Evolutionary conservation across 768 basidiomycete genomes (phyloP), one percentile per base, ranked within the genome.

Genomic region (Suillus variegatus): DNA sequence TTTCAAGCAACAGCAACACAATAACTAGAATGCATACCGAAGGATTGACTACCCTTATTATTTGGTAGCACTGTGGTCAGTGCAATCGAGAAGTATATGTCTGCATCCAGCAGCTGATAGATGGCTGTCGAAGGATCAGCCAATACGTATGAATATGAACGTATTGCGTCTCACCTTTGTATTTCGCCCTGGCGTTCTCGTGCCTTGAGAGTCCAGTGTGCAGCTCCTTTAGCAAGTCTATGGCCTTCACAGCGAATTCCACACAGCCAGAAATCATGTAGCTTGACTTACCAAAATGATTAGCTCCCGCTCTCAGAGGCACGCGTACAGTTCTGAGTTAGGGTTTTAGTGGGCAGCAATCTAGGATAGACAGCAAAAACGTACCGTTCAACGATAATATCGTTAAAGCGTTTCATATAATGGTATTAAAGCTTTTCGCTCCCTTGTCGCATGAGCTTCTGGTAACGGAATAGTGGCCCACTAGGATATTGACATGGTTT

Each of bases 1-100:
- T 35, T 36, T 20, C 22, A 20, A 9, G 16, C 32, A 25, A 41
- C 47, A 18, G 47, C 46, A 41, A 12, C 46, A 44, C 44, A 25
- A 25, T 25, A 25, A 25, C 25, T 25, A 25, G 25, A 4, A 60
- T 25, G 72, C 79, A 70, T 64, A 85, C 84, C 14, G 76, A 75
- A 0, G 85, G 85, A 67, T 2, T 68, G 68, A 18, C 77, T 77
- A 51, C 79, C 79, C 60, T 90, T 89, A 4, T 71, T 66, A n/a
- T 79, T 79, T 1, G 91, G 91, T 6, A 70, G 65, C 14, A 85
- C 78, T 1, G 70, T 77, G 10, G 92, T 92, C 78, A 89, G 75
- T 0, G 88, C 87, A 41, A 90, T 92, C 43, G 80, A 82, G 72
- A 93, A 93, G 32, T 83, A 78, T 0, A 78, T 78, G 16, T 84